Evolutionary conservation across 306 rosid species (phyloP).

Genomic region (Nissolia schottii): DNA sequence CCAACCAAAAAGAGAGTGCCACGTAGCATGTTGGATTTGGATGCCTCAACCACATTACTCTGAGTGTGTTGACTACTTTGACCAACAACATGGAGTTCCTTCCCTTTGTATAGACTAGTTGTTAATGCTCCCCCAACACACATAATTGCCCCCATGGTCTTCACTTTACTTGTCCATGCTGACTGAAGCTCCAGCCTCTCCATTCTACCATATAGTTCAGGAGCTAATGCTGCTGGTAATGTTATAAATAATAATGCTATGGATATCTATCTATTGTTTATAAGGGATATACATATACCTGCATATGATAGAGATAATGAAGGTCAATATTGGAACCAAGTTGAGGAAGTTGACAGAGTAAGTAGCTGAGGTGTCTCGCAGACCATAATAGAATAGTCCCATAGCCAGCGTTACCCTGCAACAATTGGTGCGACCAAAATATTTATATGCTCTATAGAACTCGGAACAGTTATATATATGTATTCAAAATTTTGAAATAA

Average conservation of each 20-base stretch:
- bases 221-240: neutral
- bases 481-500: too few relatives aligned
- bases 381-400: conserved; percentile 48
- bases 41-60: neutral
- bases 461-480: neutral
- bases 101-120: conserved; percentile 42
- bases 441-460: neutral
- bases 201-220: conserved; percentile 20
- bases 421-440: neutral
- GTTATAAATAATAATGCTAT: neutral
- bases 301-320: conserved; percentile 31
- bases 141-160: conserved; percentile 39
- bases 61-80: conserved; percentile 19
- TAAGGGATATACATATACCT: conserved; percentile 14
- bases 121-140: conserved; percentile 46
- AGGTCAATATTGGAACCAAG: conserved; percentile 44
- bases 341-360: conserved; percentile 51
- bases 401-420: conserved; percentile 40
- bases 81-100: conserved; percentile 29
- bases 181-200: conserved; percentile 28
- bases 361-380: conserved; percentile 53
- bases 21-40: conserved; percentile 32
- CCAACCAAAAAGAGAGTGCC: conserved; percentile 45
- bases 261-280: neutral
- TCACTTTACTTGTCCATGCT: conserved; percentile 30